phyloP scores from a whole-genome alignment of 805 yeast genomes.

The Trichomonascus vanleenenianus region DNA sequence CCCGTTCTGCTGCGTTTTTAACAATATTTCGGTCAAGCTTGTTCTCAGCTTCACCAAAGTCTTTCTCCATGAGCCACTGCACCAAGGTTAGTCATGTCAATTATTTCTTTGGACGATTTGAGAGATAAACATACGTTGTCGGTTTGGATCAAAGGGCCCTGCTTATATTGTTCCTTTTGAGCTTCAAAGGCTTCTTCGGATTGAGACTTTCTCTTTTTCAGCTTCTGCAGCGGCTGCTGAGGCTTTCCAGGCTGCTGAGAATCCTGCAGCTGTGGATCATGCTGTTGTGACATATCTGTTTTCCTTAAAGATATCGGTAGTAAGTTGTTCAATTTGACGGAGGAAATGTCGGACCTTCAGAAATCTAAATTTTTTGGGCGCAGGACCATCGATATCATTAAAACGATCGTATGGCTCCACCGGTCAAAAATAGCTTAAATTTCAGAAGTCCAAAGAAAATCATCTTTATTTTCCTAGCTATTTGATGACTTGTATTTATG shows the following conservation, averaged over 20 bases:
- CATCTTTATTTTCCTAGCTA: no score
- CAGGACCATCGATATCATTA: no score
- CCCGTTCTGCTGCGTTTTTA: constrained; percentile 53
- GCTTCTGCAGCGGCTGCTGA: background rate
- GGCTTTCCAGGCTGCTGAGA: background rate
- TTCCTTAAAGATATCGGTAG: no score
- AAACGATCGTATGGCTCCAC: no score
- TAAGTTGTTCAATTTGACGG: background rate
- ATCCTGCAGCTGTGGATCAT: background rate
- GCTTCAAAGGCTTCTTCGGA: constrained; percentile 50
- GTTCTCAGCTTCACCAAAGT: constrained; percentile 13
- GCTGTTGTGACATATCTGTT: no score
- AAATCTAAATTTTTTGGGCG: no score
- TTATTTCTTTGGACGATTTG: background rate
- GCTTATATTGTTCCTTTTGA: constrained; percentile 45
- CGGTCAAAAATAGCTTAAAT: no score
- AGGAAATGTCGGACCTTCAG: background rate
- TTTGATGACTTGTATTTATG: no score
- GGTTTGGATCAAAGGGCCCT: constrained; percentile 34
- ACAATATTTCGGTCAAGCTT: constrained; percentile 52
- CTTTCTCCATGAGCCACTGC: constrained; percentile 12
- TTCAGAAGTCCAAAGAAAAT: no score
- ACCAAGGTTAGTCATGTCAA: background rate
- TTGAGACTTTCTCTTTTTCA: constrained; percentile 57
- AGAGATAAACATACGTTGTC: constrained; percentile 9